phyloP scores from a whole-genome alignment of 2,329 filamentous ascomycete species.

The Ceratocystis papillata region DNA sequence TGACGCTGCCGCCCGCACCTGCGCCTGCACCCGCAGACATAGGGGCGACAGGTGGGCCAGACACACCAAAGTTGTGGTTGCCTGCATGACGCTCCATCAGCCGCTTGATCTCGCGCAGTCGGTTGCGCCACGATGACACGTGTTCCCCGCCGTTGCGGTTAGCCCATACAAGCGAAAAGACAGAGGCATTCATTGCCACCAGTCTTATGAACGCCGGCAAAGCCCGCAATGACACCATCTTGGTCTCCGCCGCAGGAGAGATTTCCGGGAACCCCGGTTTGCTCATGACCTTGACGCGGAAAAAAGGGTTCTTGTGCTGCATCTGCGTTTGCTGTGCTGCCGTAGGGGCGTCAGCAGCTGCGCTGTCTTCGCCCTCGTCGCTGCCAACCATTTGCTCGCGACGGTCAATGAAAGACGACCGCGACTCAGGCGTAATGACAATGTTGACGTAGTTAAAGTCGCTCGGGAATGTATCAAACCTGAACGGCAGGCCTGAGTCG shows the following conservation, averaged over 20 bases:
- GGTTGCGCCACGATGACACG: slow-evolving; percentile 78
- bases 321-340: not conserved
- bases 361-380: not conserved
- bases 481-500: slow-evolving; percentile 80
- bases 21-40: slow-evolving; percentile 25
- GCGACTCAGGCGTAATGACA: slow-evolving; percentile 79
- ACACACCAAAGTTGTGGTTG: slow-evolving; percentile 33
- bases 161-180: slow-evolving; percentile 87
- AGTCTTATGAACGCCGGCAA: slow-evolving; percentile 79
- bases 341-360: not conserved
- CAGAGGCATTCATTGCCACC: slow-evolving; percentile 81
- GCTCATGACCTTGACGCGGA: slow-evolving; percentile 80
- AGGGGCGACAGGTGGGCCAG: slow-evolving; percentile 29
- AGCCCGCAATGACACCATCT: slow-evolving; percentile 74
- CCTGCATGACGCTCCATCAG: slow-evolving; percentile 59
- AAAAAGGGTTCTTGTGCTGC: slow-evolving; percentile 48
- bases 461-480: slow-evolving; percentile 83
- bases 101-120: slow-evolving; percentile 72
- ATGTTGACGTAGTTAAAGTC: slow-evolving; percentile 97
- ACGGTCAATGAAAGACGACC: slow-evolving; percentile 61
- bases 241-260: slow-evolving; percentile 77
- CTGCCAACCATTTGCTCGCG: slow-evolving; percentile 34
- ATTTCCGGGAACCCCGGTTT: slow-evolving; percentile 84
- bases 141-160: slow-evolving; percentile 67
- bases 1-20: slow-evolving; percentile 29